These are phyloP conservation scores for Apiotrichum domesticum DNA, from an alignment of 1,284 basidiomycete genomes.

Conservation along the genomic window DNA sequence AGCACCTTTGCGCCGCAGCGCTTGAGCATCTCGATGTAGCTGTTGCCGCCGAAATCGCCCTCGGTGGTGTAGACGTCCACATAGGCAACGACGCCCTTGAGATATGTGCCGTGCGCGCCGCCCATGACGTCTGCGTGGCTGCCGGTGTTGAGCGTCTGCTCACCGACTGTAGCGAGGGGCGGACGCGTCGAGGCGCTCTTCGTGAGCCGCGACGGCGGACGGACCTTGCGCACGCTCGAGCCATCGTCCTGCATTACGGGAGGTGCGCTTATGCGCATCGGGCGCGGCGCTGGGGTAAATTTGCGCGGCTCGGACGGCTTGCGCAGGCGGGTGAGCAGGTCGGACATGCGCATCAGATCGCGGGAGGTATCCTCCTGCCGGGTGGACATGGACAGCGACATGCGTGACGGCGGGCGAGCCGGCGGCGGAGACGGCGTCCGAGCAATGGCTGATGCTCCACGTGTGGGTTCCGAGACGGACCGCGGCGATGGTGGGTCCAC, in stretches of 20 bases:
- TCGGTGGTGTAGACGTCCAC: constrained; percentile 83
- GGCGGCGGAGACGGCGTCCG: neutral
- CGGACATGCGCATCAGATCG: constrained; percentile 34
- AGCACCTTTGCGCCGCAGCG: constrained; percentile 76
- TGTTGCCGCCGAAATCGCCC: constrained; percentile 73
- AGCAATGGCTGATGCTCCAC: neutral
- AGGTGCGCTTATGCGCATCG: neutral
- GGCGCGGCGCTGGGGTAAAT: neutral
- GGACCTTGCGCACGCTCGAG: neutral
- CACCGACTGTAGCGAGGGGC: neutral
- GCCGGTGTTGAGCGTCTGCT: neutral
- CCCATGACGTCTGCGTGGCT: neutral
- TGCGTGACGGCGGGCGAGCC: constrained; percentile 1
- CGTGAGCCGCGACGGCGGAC: neutral
- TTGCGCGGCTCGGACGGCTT: constrained; percentile 1
- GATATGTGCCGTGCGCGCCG: constrained; percentile 14
- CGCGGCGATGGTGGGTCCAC: neutral
- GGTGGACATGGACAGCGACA: constrained; percentile 16
- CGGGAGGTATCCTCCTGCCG: constrained; percentile 35
- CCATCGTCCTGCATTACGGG: neutral
- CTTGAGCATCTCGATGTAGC: constrained; percentile 79
- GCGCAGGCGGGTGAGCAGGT: constrained; percentile 37
- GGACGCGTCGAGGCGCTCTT: neutral
- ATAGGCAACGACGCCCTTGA: constrained; percentile 75
- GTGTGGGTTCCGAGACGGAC: constrained; percentile 3